Base-by-base conservation (phyloP, 1,284 basidiomycete genomes). In the Apiotrichum porosum region DNA sequence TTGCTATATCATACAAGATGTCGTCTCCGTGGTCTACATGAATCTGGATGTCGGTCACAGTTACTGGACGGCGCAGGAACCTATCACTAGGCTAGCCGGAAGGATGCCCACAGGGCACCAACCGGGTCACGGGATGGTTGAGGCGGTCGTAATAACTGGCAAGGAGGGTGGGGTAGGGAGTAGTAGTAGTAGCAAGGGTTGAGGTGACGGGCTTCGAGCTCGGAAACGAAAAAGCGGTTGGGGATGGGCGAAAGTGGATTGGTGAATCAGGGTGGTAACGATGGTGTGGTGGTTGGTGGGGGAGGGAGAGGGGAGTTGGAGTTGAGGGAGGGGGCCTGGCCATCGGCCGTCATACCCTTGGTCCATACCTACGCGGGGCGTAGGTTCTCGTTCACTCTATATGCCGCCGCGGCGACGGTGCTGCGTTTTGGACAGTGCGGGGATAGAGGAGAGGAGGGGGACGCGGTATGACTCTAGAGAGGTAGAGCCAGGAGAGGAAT, bases 81-180 rank as follows among this genome's bases (percentile, higher is more conserved):
- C 72, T 72, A 74, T 74, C 72, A 61, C 72, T 71, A 71, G 72
- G 72, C 69, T 58, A 50, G 43, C 44, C 50, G 37, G 31, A 26
- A 26, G 22, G n/a, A n/a, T n/a, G 30, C 37, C 28, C 30, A 30
- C 26, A 36, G 17, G 37, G 36, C 44, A 44, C 31, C n/a, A n/a
- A n/a, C n/a, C 31, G 40, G 32, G 22, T 63, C 56, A 66, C 72
- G 72, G 72, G 72, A 74, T 74, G 72, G 71, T 69, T 74, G 72
- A 74, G 72, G 72, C 72, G 72, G 72, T 67, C 65, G 48, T 36
- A 37, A 12, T 12, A 28, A 12, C 26, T 12, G 26, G 26, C 46
- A 52, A 22, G 38, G 31, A 34, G 31, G 34, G 42, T 40, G 39
- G 37, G 42, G 28, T 30, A 30, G 17, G 21, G 37, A 39, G 12